Base-by-base conservation (phyloP, 495 filamentous ascomycete genomes). In the Xylona heveae region DNA sequence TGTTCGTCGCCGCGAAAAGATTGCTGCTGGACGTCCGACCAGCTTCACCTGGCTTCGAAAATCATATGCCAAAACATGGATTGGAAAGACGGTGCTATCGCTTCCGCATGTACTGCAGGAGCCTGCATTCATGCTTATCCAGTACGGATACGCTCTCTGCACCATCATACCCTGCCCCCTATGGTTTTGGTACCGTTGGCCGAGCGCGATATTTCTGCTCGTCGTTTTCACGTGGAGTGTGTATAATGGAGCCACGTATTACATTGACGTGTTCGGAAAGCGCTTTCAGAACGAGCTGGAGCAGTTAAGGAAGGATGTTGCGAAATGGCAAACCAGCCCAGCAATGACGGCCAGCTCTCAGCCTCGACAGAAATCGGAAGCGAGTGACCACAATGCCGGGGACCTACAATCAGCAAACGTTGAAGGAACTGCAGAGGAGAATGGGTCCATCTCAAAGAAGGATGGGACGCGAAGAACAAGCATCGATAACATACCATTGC, bases 221-320 rank as follows among this genome's bases (percentile, higher is more conserved):
- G 57, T 64, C 6, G 67, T 97, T 13, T 95, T 94, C 43, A 53
- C 67, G 20, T 91, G 85, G 83, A 83, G 75, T 42, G 68, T 93
- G 30, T 81, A 92, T 51, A 97, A 97, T 41, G 88, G 88, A 18
- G 79, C 83, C 16, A 92, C 83, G 9, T 97, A 77, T 49, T 97
- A 97, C 50, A 93, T 95, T 48, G 88, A 97, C 41, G 74, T 93
- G 9, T 97, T 93, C 41, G 88, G 88, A 35, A 93, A 76, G 46
- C 70, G 83, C 4, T 95, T 95, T 59, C 79, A 95, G 59, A 90
- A 83, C 48, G 90, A 97, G 53, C 60, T 97, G 14, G 90, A 95
- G 50, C 66, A 74, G 20, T 64, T 97, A 52, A 83, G 76, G 57
- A 67, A 65, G 35, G 88, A 97, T 49, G 82, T 94, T 19, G 72